A percentile compares a stretch with the other conserved stretches of the same genome.
Conservation (phyloP, 2,329 filamentous ascomycete species). For the Nemania diffusa region DNA sequence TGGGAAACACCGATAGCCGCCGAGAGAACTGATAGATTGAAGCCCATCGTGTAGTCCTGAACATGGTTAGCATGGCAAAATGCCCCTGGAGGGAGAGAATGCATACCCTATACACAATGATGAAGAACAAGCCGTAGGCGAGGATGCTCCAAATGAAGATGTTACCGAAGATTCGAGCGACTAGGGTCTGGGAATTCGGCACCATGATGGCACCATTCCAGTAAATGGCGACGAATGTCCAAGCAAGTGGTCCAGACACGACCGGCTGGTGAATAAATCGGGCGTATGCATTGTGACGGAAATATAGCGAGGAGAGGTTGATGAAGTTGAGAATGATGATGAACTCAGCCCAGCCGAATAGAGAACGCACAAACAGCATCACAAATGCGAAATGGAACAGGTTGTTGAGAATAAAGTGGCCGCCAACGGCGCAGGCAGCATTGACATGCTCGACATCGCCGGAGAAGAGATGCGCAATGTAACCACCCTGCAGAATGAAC, state of each 20-base stretch:
- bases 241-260: slow-evolving; percentile 81
- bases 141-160: slow-evolving; percentile 88
- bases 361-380: slow-evolving; percentile 80
- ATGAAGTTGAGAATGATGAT: slow-evolving; percentile 83
- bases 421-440: slow-evolving; percentile 79
- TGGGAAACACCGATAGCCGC: slow-evolving; percentile 83
- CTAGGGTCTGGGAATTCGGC: slow-evolving; percentile 70
- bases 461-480: slow-evolving; percentile 81
- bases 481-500: slow-evolving; percentile 79
- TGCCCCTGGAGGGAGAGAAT: slow-evolving; percentile 26
- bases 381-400: slow-evolving; percentile 84
- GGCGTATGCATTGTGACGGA: slow-evolving; percentile 78
- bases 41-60: slow-evolving; percentile 79
- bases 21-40: slow-evolving; percentile 77
- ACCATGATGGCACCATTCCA: slow-evolving; percentile 89
- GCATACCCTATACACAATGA: slow-evolving; percentile 75
- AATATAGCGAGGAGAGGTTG: slow-evolving; percentile 82
- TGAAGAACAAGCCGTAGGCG: slow-evolving; percentile 79
- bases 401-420: slow-evolving; percentile 88
- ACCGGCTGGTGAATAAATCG: slow-evolving; percentile 80
- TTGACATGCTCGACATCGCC: slow-evolving; percentile 70
- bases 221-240: slow-evolving; percentile 87
- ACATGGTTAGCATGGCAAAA: slow-evolving; percentile 21
- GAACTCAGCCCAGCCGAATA: slow-evolving; percentile 80
- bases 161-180: slow-evolving; percentile 84